A percentile compares a stretch with the other conserved stretches of the same genome.
Conservation (phyloP, 2,329 filamentous ascomycete genomes). For the Eutypella sp. region DNA sequence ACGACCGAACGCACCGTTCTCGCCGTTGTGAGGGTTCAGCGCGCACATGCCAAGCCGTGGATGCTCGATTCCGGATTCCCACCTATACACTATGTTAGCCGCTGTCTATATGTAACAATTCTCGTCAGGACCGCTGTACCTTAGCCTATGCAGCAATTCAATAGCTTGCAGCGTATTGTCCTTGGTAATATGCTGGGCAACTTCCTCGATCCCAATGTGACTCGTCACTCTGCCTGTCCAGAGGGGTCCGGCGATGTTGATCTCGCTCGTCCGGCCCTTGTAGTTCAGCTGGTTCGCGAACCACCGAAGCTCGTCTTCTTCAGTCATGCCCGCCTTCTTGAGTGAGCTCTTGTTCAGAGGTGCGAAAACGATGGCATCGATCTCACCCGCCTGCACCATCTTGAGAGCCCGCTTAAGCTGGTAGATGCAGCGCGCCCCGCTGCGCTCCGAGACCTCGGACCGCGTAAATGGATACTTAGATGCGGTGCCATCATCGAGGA, state of each 20-base stretch:
- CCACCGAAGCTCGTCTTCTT: slow-evolving; percentile 31
- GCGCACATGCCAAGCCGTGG: slow-evolving; percentile 29
- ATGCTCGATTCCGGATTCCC: slow-evolving; percentile 25
- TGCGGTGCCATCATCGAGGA: slow-evolving; percentile 24
- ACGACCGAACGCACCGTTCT: slow-evolving; percentile 27
- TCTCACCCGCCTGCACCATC: slow-evolving; percentile 19
- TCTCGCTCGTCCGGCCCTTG: slow-evolving; percentile 26
- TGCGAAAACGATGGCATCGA: slow-evolving; percentile 28
- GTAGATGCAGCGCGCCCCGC: slow-evolving; percentile 21
- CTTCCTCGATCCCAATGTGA: slow-evolving; percentile 26
- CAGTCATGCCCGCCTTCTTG: slow-evolving; percentile 28
- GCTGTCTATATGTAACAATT: background rate
- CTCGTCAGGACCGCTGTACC: slow-evolving; percentile 8
- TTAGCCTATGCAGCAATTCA: slow-evolving; percentile 21
- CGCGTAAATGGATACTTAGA: slow-evolving; percentile 5
- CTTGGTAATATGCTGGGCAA: slow-evolving; percentile 22
- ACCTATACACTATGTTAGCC: slow-evolving; percentile 10
- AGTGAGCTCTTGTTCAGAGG: slow-evolving; percentile 30
- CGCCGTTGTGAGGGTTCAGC: slow-evolving; percentile 30
- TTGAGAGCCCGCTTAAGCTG: slow-evolving; percentile 24
- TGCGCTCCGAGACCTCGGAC: slow-evolving; percentile 19
- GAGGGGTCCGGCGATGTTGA: slow-evolving; percentile 25
- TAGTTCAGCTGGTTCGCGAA: slow-evolving; percentile 28
- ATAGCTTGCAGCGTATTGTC: slow-evolving; percentile 21
- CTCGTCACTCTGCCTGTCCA: slow-evolving; percentile 29